Evolutionary conservation across 352 stramenopile species (phyloP).

Genomic region (Phytopythium sindhum): DNA sequence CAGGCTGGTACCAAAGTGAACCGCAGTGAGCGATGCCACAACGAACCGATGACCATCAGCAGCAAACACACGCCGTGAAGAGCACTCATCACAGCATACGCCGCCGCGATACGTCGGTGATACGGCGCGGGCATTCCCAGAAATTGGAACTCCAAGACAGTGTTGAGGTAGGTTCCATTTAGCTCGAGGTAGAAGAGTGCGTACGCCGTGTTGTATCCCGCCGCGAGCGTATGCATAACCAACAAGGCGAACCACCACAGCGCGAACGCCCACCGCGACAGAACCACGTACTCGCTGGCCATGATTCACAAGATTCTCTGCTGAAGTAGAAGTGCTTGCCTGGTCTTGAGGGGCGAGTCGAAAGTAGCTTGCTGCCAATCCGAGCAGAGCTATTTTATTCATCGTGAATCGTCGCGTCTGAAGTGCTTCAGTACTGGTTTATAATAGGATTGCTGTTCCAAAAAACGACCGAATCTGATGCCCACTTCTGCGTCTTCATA

Average conservation of each 20-base stretch:
- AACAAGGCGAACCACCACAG: constrained; percentile 25
- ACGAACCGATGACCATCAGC: constrained; percentile 18
- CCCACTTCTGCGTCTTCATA: no score
- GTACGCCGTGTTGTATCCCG: constrained; percentile 15
- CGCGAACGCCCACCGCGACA: constrained; percentile 6
- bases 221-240: constrained; percentile 8
- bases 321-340: no score
- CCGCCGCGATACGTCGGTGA: constrained; percentile 10
- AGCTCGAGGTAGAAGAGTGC: constrained; percentile 25
- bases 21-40: constrained; percentile 16
- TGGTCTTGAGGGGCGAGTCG: no score
- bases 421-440: no score
- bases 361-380: no score
- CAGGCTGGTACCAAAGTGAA: constrained; percentile 9
- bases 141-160: constrained; percentile 20
- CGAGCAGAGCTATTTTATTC: neutral
- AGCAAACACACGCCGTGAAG: constrained; percentile 15
- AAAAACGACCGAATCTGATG: no score
- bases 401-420: neutral
- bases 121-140: constrained; percentile 21
- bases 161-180: constrained; percentile 19
- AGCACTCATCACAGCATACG: constrained; percentile 12
- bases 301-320: neutral
- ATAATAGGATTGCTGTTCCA: no score
- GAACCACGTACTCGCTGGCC: neutral